Percentiles rank a stretch among this genome's conserved stretches.
These are phyloP conservation scores for Populus trichocarpa DNA, from an alignment of 441 rosid species.

Conservation along the genomic window DNA sequence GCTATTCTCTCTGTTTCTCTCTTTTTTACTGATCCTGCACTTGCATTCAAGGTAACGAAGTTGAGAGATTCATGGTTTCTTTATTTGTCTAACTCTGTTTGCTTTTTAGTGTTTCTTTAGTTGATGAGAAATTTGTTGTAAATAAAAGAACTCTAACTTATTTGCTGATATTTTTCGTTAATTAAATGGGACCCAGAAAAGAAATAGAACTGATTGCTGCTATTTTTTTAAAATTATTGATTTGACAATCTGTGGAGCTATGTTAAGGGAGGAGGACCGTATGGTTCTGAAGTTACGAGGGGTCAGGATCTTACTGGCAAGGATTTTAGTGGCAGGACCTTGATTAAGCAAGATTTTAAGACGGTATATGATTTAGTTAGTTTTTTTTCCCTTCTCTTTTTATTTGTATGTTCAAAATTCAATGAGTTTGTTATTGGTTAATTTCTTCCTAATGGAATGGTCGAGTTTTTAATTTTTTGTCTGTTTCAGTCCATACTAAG, in stretches of 20 bases:
- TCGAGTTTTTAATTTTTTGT: constrained; percentile 8
- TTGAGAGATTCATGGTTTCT: neutral
- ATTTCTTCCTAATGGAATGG: neutral
- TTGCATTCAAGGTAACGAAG: constrained; percentile 61
- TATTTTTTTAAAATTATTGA: neutral
- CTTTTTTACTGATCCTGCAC: constrained; percentile 71
- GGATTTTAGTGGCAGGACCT: constrained; percentile 80
- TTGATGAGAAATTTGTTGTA: neutral
- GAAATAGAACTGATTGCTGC: neutral
- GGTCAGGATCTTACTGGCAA: constrained; percentile 85
- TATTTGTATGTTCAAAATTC: neutral
- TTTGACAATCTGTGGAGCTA: constrained; percentile 15
- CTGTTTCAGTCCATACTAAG: constrained; percentile 67
- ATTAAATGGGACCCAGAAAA: neutral
- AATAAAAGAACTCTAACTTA: neutral
- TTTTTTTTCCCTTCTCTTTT: neutral
- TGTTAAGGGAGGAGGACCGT: constrained; percentile 86
- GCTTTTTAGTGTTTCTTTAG: neutral
- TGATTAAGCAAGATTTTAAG: constrained; percentile 86
- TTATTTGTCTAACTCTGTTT: neutral
- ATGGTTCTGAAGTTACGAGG: constrained; percentile 83
- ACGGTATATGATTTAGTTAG: constrained; percentile 39
- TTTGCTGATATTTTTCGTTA: neutral
- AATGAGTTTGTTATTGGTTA: neutral
- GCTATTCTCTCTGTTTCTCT: constrained; percentile 69